These are phyloP conservation scores for Rickenella mellea DNA, from an alignment of 768 basidiomycete species.

Conservation along the genomic window DNA sequence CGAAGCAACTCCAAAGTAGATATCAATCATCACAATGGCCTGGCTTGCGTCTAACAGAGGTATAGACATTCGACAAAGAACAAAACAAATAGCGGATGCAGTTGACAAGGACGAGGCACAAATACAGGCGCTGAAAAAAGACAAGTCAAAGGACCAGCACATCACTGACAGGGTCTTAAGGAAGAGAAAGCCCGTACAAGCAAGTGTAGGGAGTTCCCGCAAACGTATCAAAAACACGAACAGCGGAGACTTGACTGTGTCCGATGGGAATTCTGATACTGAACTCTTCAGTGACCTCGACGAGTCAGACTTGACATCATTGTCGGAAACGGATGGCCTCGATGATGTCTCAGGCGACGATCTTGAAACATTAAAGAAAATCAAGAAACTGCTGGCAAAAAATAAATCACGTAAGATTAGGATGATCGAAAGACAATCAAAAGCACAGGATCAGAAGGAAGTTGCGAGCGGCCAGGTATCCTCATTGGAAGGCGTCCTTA, in stretches of 20 bases:
- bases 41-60: slow-evolving; percentile 18
- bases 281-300: slow-evolving; percentile 24
- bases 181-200: slow-evolving; percentile 40
- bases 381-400: slow-evolving; percentile 8
- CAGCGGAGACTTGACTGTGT: slow-evolving; percentile 14
- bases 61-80: slow-evolving; percentile 29
- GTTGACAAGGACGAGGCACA: slow-evolving; percentile 35
- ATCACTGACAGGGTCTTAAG: slow-evolving; percentile 23
- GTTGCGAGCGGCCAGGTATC: slow-evolving; percentile 27
- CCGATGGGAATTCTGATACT: slow-evolving; percentile 12
- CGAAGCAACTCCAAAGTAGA: slow-evolving; percentile 36
- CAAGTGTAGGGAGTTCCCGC: slow-evolving; percentile 29
- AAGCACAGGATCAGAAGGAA: slow-evolving; percentile 28
- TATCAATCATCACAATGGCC: slow-evolving; percentile 2
- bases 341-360: slow-evolving; percentile 11
- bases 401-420: slow-evolving; percentile 38
- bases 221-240: slow-evolving; percentile 31
- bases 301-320: too few species aligned
- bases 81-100: slow-evolving; percentile 24
- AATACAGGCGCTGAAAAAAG: slow-evolving; percentile 35
- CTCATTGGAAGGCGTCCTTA: slow-evolving; percentile 20
- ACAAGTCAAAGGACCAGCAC: slow-evolving; percentile 14
- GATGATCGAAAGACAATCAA: slow-evolving; percentile 29
- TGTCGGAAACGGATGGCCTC: slow-evolving; percentile 8
- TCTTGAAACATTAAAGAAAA: slow-evolving; percentile 12